Evolutionary conservation across 768 basidiomycete species (phyloP), one percentile per base, ranked within the genome.

Genomic region (Lentinula edodes): DNA sequence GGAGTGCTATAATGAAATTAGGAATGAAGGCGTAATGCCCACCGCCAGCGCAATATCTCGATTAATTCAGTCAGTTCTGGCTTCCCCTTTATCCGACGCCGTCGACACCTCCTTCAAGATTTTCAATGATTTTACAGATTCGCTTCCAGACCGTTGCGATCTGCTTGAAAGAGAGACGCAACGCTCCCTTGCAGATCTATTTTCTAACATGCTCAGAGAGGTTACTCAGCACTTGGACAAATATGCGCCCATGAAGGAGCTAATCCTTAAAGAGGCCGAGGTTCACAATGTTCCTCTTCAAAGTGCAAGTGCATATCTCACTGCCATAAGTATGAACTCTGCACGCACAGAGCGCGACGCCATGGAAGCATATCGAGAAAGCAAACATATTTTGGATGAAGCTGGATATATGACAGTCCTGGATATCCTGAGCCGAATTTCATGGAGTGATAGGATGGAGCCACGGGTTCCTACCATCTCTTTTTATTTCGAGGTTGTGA

Each of bases 401-500:
- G 75, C 78, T 50, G 88, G 85, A 9, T 93, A 87, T 69, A 73
- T 76, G 8, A 76, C 81, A 48, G 84, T 95, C 61, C 78, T 93
- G 57, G 74, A 83, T 63, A 80, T 82, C 2, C 87, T 91, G 65
- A 81, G 83, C 68, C 77, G 78, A 28, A 76, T 90, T 58, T 78
- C 82, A 8, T 86, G 85, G 61, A 73, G 75, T 51, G 69, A 79
- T 20, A 56, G 55, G 41, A 42, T 42, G 41, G 69, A 73, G 16
- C 66, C 77, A 28, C 68, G 74, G 52, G 66, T 79, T 5, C 80
- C 78, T 64, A 69, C 82, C 70, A 64, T 83, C 70, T 63, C 76
- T 71, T 78, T 84, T 58, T 92, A 90, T 71, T 86, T 93, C 71
- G 81, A 82, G 58, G 89, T 95, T 55, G 80, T 93, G 61, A 81